Evolutionary conservation across 2,329 filamentous ascomycete species (phyloP).

Genomic region (Talaromyces verruculosus): DNA sequence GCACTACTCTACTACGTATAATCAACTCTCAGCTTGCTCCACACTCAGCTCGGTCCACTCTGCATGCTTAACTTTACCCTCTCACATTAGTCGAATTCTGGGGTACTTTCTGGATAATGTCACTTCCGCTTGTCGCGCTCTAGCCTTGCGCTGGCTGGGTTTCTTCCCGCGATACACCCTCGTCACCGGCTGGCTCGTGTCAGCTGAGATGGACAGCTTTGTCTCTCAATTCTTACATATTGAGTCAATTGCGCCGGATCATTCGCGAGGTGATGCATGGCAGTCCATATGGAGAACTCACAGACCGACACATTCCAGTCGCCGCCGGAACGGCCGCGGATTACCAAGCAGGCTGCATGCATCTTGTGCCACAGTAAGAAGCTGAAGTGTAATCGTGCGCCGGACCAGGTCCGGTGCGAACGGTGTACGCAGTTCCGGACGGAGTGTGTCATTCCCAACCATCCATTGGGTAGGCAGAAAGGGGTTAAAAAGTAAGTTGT

Average conservation of each 20-base stretch:
- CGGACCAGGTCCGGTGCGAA: conserved; percentile 57
- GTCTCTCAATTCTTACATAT: not conserved
- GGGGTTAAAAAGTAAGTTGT: conserved; percentile 69
- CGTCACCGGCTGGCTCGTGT: not conserved
- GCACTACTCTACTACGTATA: not conserved
- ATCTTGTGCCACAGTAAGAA: conserved; percentile 66
- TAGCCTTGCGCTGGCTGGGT: not conserved
- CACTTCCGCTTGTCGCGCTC: not conserved
- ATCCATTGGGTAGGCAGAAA: conserved; percentile 71
- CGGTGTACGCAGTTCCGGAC: conserved; percentile 59
- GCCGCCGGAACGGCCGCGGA: conserved; percentile 11
- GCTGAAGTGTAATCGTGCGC: conserved; percentile 63
- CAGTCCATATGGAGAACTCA: conserved; percentile 12
- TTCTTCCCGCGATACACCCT: not conserved
- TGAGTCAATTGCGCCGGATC: not conserved
- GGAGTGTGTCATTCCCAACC: conserved; percentile 69
- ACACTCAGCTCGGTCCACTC: not conserved
- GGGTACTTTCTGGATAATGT: not conserved
- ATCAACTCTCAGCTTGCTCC: not conserved
- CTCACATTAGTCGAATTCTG: not conserved
- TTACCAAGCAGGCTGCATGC: conserved; percentile 53
- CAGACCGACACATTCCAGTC: not conserved
- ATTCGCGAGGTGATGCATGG: not conserved
- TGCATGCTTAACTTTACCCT: not conserved
- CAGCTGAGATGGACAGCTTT: not conserved